Conservation (phyloP, 164 flowering plant genomes). For the Chimonanthus praecox region DNA sequence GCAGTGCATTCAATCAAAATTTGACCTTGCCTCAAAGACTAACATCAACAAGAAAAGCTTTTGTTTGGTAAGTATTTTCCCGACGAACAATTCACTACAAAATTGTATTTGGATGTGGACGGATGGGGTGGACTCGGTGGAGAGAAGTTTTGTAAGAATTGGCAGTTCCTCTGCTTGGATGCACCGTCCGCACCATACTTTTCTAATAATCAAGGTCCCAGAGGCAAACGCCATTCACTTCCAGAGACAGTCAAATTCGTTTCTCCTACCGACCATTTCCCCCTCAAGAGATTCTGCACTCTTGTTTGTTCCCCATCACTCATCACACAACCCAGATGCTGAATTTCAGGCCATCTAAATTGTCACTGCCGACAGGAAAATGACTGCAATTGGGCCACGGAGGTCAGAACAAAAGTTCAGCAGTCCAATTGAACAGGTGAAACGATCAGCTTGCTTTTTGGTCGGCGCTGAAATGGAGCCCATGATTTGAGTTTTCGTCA, state of each 20-base stretch:
- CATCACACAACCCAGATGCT: background rate
- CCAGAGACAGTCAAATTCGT: background rate
- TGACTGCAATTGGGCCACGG: background rate
- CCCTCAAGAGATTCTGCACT: background rate
- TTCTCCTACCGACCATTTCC: background rate
- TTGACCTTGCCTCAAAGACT: too few species aligned
- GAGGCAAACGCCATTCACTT: background rate
- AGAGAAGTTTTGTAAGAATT: too few species aligned
- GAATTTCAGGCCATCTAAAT: background rate
- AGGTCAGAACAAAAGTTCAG: background rate
- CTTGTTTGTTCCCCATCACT: too few species aligned
- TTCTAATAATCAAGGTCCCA: background rate
- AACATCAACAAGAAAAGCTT: too few species aligned
- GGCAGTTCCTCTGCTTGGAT: background rate
- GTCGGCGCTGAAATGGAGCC: background rate
- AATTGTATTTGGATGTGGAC: too few species aligned
- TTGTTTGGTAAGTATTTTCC: too few species aligned
- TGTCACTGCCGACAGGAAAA: too few species aligned
- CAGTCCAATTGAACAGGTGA: background rate
- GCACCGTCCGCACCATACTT: background rate
- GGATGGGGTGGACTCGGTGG: too few species aligned
- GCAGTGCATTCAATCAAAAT: too few species aligned
- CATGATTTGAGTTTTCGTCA: background rate
- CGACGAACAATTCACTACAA: too few species aligned
- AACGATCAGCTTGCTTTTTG: background rate